Conservation (phyloP, 2,329 filamentous ascomycete species). For the Xylaria sp. region DNA sequence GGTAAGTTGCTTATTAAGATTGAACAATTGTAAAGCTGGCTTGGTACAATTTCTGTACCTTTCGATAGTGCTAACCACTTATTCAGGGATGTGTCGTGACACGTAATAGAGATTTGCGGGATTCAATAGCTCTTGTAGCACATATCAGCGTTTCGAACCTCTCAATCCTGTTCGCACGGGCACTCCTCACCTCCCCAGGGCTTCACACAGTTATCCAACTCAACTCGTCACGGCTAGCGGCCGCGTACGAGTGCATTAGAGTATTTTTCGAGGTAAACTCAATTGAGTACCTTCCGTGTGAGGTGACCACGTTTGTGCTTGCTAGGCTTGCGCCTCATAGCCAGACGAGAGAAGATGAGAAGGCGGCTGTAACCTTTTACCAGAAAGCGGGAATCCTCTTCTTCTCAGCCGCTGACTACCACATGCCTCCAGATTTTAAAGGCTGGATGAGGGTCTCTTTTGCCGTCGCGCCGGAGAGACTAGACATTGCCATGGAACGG, state of each 20-base stretch:
- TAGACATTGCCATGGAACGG: slow-evolving; percentile 6
- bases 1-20: background rate
- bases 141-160: slow-evolving; percentile 24
- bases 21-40: no score
- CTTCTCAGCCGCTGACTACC: slow-evolving; percentile 15
- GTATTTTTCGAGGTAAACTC: slow-evolving; percentile 11
- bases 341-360: slow-evolving; percentile 18
- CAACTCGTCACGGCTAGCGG: slow-evolving; percentile 8
- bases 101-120: slow-evolving; percentile 18
- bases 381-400: slow-evolving; percentile 20
- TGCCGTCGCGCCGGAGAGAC: slow-evolving; percentile 14
- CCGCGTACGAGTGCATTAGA: background rate
- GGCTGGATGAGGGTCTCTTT: slow-evolving; percentile 27
- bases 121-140: slow-evolving; percentile 15
- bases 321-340: slow-evolving; percentile 9
- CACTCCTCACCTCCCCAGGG: slow-evolving; percentile 10
- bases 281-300: slow-evolving; percentile 20
- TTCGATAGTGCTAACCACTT: background rate
- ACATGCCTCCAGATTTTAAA: slow-evolving; percentile 21
- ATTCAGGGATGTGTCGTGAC: slow-evolving; percentile 18
- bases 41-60: no score
- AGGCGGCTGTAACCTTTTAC: slow-evolving; percentile 17
- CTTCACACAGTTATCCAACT: slow-evolving; percentile 20
- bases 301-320: slow-evolving; percentile 17
- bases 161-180: slow-evolving; percentile 19